Percentiles rank a stretch among this genome's conserved stretches.
phyloP scores from a whole-genome alignment of 2,329 filamentous ascomycete species.

The Fusarium falciforme region DNA sequence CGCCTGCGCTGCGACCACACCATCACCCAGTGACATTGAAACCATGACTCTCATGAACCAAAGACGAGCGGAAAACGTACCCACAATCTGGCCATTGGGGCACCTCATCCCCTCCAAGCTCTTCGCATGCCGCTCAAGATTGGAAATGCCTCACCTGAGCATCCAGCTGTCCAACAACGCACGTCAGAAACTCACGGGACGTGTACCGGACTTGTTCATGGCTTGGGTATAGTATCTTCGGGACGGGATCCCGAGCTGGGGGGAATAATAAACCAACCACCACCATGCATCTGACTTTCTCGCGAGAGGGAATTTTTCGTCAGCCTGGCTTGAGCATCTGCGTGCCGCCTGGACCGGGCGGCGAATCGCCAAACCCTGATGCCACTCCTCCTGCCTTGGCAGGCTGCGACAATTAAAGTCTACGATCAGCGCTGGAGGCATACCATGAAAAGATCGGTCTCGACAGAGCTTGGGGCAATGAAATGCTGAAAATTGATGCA shows the following conservation, averaged over 20 bases:
- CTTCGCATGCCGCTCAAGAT: constrained; percentile 22
- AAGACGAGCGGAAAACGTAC: constrained; percentile 37
- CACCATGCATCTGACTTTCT: constrained; percentile 23
- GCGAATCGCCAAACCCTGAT: constrained; percentile 25
- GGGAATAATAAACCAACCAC: neutral
- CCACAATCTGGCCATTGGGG: constrained; percentile 44
- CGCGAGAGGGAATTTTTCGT: constrained; percentile 18
- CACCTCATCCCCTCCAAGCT: constrained; percentile 34
- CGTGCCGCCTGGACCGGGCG: constrained; percentile 8
- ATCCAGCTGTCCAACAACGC: neutral
- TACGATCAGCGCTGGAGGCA: neutral
- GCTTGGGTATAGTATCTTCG: constrained; percentile 4
- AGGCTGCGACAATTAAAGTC: constrained; percentile 26
- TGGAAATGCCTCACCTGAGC: constrained; percentile 17
- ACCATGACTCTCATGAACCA: constrained; percentile 37
- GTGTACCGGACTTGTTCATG: neutral
- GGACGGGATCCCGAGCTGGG: neutral
- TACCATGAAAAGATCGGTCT: neutral
- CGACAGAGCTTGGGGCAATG: neutral
- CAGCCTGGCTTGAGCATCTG: constrained; percentile 9
- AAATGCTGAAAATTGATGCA: constrained; percentile 1
- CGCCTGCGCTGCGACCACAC: constrained; percentile 37
- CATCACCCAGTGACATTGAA: constrained; percentile 36
- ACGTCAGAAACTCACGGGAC: neutral
- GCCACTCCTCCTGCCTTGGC: constrained; percentile 20